Conservation (phyloP, 2,329 filamentous ascomycete species). For the Neopestalotiopsis sp. region DNA sequence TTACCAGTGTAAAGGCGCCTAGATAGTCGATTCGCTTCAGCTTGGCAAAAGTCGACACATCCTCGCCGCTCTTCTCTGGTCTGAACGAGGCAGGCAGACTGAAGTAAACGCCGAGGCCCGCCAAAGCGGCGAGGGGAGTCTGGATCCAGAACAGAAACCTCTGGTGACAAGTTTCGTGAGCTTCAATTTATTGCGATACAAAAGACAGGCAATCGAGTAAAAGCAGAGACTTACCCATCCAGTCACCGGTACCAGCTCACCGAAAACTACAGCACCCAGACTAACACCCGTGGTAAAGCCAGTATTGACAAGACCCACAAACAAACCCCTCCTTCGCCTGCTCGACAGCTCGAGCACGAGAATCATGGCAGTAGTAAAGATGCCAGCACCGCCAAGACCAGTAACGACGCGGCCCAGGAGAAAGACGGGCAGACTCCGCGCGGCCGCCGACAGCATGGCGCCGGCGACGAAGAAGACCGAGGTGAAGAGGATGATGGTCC, state of each 20-base stretch:
- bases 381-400: constrained; percentile 73
- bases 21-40: constrained; percentile 75
- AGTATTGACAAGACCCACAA: constrained; percentile 76
- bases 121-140: constrained; percentile 65
- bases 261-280: constrained; percentile 73
- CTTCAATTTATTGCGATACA: not conserved
- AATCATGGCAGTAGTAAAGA: constrained; percentile 77
- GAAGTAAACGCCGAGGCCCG: constrained; percentile 67
- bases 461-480: constrained; percentile 65
- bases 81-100: constrained; percentile 61
- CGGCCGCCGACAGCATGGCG: constrained; percentile 66
- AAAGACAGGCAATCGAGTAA: too few relatives aligned
- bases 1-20: constrained; percentile 70
- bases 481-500: constrained; percentile 67
- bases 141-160: constrained; percentile 77
- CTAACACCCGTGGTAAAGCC: constrained; percentile 75
- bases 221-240: constrained; percentile 68
- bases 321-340: constrained; percentile 71
- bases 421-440: constrained; percentile 65
- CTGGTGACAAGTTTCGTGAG: constrained; percentile 43
- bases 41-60: constrained; percentile 53
- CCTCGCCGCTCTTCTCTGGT: constrained; percentile 41
- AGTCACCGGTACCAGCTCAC: constrained; percentile 64
- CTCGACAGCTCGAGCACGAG: constrained; percentile 76
- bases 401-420: constrained; percentile 71